Base-by-base conservation (phyloP, 2,329 filamentous ascomycete species). In the Grosmannia penicillata region DNA sequence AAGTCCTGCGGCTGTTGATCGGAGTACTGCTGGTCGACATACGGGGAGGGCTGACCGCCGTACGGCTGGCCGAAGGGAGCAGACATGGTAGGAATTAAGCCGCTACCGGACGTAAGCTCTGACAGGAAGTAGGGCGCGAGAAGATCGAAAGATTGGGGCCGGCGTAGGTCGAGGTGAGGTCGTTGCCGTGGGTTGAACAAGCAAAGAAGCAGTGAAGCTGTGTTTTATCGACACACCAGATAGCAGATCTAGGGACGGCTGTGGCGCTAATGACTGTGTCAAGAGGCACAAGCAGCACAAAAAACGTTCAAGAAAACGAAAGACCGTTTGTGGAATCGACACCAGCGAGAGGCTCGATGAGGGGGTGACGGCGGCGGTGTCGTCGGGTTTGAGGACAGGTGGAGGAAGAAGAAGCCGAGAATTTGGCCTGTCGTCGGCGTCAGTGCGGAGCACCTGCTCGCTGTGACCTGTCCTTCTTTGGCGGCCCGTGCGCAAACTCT, bases 21-120 rank as follows among this genome's bases (percentile, higher is more conserved):
- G 50, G 65, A 58, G 44, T 53, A 56, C 43, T 62, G 59, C 44
- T 58, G 55, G 33, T 48, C 46, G 38, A 52, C 52, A 23, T 54
- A 53, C 38, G 63, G 62, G 45, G 61, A 62, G 48, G 70, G 65
- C 36, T 43, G 44, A 24, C 36, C 45, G 40, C 45, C 43, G 40
- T 46, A 47, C 23, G 43, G 42, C 39, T 48, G 45, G 39, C 64
- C 66, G 44, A 73, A 67, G 45, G 67, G 68, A 51, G 68, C 68
- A 52, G 71, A 70, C 71, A 75, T 75, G 54, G 52, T 61, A 50
- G 52, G 48, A 40, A 38, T 11, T 10, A 19, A 7, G 10, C 10
- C n/a, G 14, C 14, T 4, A 32, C 25, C n/a, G n/a, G 11, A 30
- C 28, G 24, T 9, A 23, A 28, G 11, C 9, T 27, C n/a, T n/a